Base-by-base conservation (phyloP, 495 filamentous ascomycete genomes). In the Penicillium subrubescens region DNA sequence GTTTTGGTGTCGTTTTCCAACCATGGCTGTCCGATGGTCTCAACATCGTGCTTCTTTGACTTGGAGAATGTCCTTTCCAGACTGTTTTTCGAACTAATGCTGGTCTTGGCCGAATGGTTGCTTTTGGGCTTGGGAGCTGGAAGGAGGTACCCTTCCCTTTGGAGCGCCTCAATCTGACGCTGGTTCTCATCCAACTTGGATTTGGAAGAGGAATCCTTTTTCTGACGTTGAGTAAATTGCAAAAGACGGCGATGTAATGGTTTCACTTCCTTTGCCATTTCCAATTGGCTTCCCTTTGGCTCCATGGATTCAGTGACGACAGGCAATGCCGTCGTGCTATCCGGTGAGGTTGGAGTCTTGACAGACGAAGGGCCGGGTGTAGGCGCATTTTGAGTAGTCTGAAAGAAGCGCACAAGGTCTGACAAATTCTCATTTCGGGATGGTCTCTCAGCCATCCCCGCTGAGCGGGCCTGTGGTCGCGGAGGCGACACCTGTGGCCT, bases 11-110 rank as follows among this genome's bases (percentile, higher is more conserved):
- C 71, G 48, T 72, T 73, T 33, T 68, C 71, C 57, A 82, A 57
- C 80, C 78, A 81, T 44, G 77, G 77, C 61, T 72, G 77, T 23
- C 78, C 79, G 57, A 79, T 80, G 41, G 62, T 72, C 64, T 82
- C 77, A 12, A 82, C 72, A 54, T 81, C 78, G 34, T 64, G 64
- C 61, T 67, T 74, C 56, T 73, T 73, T 0, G 79, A 79, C 59
- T 46, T 76, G 1, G 75, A 77, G 39, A 69, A 62, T 37, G 51
- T 56, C 8, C 65, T 55, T 3, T 68, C 69, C 11, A 72, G 41
- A 41, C 66, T 73, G 23, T 67, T 63, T 34, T 66, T 70, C 15
- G 70, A 64, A 37, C 50, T 21, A 19, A 46, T 46, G 59, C 56
- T 60, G 29, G 51, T 54, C 21, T 65, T 72, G 19, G 65, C 39